Conservation (phyloP, 2,329 filamentous ascomycete genomes). For the Diaporthe longicolla region DNA sequence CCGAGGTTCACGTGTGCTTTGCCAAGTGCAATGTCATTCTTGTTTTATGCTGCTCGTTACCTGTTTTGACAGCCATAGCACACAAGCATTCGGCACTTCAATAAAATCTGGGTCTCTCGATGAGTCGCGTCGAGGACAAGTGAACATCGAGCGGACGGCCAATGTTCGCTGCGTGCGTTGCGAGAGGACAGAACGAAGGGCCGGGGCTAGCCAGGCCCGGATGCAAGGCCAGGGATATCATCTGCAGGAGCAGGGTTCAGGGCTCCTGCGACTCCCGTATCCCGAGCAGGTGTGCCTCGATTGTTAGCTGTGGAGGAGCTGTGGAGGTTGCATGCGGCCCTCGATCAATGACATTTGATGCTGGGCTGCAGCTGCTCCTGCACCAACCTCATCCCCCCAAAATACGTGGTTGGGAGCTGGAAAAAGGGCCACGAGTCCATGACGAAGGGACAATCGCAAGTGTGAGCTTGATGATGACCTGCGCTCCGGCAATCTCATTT, state of each 20-base stretch:
- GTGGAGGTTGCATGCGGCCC: conserved; percentile 33
- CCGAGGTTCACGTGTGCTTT: background rate
- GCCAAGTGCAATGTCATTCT: conserved; percentile 3
- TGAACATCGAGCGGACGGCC: conserved; percentile 24
- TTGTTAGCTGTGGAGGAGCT: conserved; percentile 28
- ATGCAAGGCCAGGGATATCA: conserved; percentile 29
- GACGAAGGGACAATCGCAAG: conserved; percentile 6
- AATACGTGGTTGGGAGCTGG: conserved; percentile 11
- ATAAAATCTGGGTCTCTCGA: conserved; percentile 14
- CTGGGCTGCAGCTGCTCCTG: background rate
- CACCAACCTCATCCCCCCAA: conserved; percentile 23
- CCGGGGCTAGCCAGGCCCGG: conserved; percentile 17
- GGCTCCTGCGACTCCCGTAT: conserved; percentile 35
- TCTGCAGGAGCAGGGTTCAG: conserved; percentile 31
- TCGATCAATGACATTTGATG: conserved; percentile 21
- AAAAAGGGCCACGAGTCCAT: conserved; percentile 34
- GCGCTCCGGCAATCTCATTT: conserved; percentile 27
- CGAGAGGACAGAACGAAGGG: background rate
- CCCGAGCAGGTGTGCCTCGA: conserved; percentile 35
- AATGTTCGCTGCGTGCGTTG: conserved; percentile 23
- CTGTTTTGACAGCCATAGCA: conserved; percentile 25
- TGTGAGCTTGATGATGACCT: conserved; percentile 11
- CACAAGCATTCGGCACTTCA: conserved; percentile 33
- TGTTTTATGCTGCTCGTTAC: conserved; percentile 24
- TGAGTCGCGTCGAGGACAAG: conserved; percentile 8